Percentiles rank a stretch among this genome's conserved stretches.
These are phyloP conservation scores for Letharia columbiana DNA, from an alignment of 495 filamentous ascomycete species.

Conservation along the genomic window DNA sequence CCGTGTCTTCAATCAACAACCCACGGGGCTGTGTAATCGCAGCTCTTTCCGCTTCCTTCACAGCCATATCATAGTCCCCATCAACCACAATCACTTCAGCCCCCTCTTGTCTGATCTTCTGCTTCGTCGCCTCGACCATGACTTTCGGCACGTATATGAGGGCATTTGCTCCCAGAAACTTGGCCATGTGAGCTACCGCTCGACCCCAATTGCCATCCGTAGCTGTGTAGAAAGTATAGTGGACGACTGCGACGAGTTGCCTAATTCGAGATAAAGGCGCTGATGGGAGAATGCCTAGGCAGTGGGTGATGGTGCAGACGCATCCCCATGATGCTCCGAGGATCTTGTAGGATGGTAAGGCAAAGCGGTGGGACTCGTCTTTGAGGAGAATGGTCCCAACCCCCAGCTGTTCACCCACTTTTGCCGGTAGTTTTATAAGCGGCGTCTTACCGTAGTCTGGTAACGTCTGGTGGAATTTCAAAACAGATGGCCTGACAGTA, in stretches of 20 bases:
- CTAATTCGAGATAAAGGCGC: conserved; percentile 35
- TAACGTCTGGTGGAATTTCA: conserved; percentile 44
- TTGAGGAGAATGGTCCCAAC: conserved; percentile 49
- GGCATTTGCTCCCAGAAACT: conserved; percentile 41
- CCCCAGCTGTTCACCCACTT: conserved; percentile 47
- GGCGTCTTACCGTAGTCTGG: conserved; percentile 42
- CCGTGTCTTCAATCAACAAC: conserved; percentile 58
- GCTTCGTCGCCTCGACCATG: conserved; percentile 44
- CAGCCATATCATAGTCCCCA: conserved; percentile 54
- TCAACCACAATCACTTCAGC: conserved; percentile 43
- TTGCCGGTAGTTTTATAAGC: conserved; percentile 40
- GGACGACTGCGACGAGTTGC: conserved; percentile 27
- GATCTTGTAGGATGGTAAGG: conserved; percentile 68
- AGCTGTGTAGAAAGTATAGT: conserved; percentile 41
- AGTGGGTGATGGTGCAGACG: conserved; percentile 43
- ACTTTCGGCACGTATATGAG: conserved; percentile 48
- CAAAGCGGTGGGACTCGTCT: conserved; percentile 49
- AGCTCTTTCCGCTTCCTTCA: conserved; percentile 36
- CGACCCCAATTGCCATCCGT: conserved; percentile 69
- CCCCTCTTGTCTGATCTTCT: conserved; percentile 49
- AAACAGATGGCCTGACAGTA: conserved; percentile 3
- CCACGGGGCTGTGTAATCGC: conserved; percentile 27
- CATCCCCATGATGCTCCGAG: conserved; percentile 68
- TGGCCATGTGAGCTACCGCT: conserved; percentile 56
- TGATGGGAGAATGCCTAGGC: conserved; percentile 34